Evolutionary conservation across 1,139 yeast species (phyloP).

Genomic region (Pichia sp.): DNA sequence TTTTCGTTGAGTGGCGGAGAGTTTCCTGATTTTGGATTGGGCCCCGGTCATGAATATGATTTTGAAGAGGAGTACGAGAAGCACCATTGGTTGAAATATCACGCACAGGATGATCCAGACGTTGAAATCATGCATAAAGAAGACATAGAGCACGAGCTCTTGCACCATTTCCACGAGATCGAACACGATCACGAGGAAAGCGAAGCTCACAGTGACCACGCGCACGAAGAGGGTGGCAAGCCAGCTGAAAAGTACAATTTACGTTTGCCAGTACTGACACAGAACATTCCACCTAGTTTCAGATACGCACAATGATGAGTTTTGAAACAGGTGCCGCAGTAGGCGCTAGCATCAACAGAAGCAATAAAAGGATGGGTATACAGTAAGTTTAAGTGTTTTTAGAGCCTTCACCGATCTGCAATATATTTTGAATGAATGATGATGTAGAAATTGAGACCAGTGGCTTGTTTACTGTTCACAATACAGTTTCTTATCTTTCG

Average conservation of each 20-base stretch:
- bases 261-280: conserved; percentile 34
- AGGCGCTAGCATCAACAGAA: too few species aligned
- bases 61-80: conserved; percentile 90
- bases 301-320: background rate
- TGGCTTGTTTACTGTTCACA: too few species aligned
- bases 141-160: conserved; percentile 82
- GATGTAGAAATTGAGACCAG: too few species aligned
- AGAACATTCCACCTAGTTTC: conserved; percentile 33
- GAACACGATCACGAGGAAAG: conserved; percentile 52
- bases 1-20: conserved; percentile 61
- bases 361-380: background rate
- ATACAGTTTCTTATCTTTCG: too few species aligned
- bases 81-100: conserved; percentile 91
- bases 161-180: conserved; percentile 83
- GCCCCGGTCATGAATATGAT: conserved; percentile 96
- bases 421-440: background rate
- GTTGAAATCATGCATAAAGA: conserved; percentile 77
- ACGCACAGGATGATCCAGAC: conserved; percentile 77
- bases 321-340: background rate
- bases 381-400: background rate
- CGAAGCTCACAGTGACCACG: conserved; percentile 22
- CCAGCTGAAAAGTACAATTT: conserved; percentile 20
- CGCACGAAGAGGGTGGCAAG: background rate
- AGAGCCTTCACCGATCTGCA: background rate
- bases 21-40: conserved; percentile 89